phyloP scores from a whole-genome alignment of 192 early-diverging fungal species.

The Backusella australiensis region DNA sequence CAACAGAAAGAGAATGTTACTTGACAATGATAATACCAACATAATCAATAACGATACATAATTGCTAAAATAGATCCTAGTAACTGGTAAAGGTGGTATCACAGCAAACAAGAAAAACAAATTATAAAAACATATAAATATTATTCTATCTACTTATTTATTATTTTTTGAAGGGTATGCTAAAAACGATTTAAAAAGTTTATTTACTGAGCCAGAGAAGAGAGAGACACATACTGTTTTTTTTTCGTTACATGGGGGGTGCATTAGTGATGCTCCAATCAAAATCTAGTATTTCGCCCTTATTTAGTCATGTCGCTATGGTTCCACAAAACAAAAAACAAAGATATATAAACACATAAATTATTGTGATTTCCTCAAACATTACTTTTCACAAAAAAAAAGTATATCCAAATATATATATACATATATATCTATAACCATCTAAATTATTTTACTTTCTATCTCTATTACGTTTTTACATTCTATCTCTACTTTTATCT shows the following conservation, averaged over 20 bases:
- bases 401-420: constrained; percentile 2
- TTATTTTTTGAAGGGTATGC: not conserved
- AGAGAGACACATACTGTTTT: not conserved
- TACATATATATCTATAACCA: not conserved
- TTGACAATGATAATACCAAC: not conserved
- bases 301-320: not conserved
- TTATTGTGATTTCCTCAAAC: not conserved
- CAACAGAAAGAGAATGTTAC: not conserved
- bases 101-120: not conserved
- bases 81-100: not conserved
- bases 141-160: not conserved
- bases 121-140: not conserved
- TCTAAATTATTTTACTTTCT: not conserved
- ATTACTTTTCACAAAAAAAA: not conserved
- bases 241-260: not conserved
- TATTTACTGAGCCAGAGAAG: not conserved
- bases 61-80: not conserved
- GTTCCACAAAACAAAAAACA: not conserved
- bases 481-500: not conserved
- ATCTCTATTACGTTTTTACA: not conserved
- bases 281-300: not conserved
- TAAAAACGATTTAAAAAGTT: not conserved
- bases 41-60: not conserved
- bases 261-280: not conserved
- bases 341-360: not conserved